Percentiles rank a stretch among this genome's conserved stretches.
Evolutionary conservation across 2,329 filamentous ascomycete species (phyloP).

Genomic region (Cladophialophora carrionii): DNA sequence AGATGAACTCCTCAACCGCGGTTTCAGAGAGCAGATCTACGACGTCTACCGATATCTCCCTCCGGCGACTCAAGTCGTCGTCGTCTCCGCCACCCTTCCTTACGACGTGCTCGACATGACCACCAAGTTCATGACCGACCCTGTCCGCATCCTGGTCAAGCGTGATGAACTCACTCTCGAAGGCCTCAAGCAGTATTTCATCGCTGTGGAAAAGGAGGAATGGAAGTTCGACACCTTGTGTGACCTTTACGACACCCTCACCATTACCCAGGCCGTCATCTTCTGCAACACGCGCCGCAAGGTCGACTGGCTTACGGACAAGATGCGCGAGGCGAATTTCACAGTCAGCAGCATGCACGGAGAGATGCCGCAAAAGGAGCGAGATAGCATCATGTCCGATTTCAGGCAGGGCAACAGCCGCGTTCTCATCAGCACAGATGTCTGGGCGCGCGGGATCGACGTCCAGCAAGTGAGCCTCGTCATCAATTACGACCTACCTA

Average conservation of each 20-base stretch:
- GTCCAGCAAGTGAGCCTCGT: slow-evolving; percentile 97
- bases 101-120: slow-evolving; percentile 99
- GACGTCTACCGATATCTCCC: slow-evolving; percentile 97
- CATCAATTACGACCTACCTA: slow-evolving; percentile 98
- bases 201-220: slow-evolving; percentile 98
- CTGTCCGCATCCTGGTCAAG: slow-evolving; percentile 94
- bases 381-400: slow-evolving; percentile 99
- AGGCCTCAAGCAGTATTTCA: slow-evolving; percentile 98
- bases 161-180: slow-evolving; percentile 98
- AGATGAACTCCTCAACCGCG: slow-evolving; percentile 82
- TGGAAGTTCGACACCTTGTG: slow-evolving; percentile 99
- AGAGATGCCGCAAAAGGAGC: slow-evolving; percentile 97
- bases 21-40: slow-evolving; percentile 98
- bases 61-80: slow-evolving; percentile 95
- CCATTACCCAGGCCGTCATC: slow-evolving; percentile 98
- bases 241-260: slow-evolving; percentile 97
- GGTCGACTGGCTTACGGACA: slow-evolving; percentile 99
- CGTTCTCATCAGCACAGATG: slow-evolving; percentile 95
- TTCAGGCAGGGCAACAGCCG: slow-evolving; percentile 96
- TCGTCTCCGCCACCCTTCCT: slow-evolving; percentile 93
- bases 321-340: slow-evolving; percentile 98
- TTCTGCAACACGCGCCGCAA: slow-evolving; percentile 99
- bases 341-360: slow-evolving; percentile 99
- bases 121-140: slow-evolving; percentile 99
- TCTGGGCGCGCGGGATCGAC: slow-evolving; percentile 97